Evolutionary conservation across 1,284 basidiomycete species (phyloP), one percentile per base, ranked within the genome.

Genomic region (Irpex sp.): DNA sequence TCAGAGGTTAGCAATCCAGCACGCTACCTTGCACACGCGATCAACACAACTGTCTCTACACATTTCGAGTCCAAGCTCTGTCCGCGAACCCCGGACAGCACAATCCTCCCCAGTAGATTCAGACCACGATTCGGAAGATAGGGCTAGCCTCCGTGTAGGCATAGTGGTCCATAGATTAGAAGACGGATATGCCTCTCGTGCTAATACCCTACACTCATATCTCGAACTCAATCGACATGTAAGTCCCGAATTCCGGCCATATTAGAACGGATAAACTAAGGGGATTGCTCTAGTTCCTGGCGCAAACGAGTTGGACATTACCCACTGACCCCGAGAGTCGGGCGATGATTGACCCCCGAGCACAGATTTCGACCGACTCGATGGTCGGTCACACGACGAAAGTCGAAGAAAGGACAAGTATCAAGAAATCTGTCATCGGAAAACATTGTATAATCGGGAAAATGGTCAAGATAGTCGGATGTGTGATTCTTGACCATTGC

Each of bases 391-490:
- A 88, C 57, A 93, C 89, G 3, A 92, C 92, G 8, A 86, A 87
- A 59, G 82, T 99, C 5, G 91, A 89, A 5, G 96, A 98, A 72
- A 87, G 89, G 54, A 87, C 92, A 17, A 89, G 81, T 38, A 89
- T 99, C 75, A 98, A 97, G 76, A 90, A 91, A 68, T 92, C 90
- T 6, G 84, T 96, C 21, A 85, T 98, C 26, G 97, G 97, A 4
- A 85, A 89, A 65, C 94, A 96, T 71, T 97, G 94, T 70, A 77
- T 87, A 21, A 93, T 98, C 65, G 96, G 95, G 9, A 93, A 89
- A 73, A 91, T 91, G 77, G 91, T 85, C 36, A 95, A 91, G 75
- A 86, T 98, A 62, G 84, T 83, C 0, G 92, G 93, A n/a, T 96
- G 92, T 69, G 85, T 98, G 9, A 75, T 99, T 34, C 85, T 97